Base-by-base conservation (phyloP, 2,329 filamentous ascomycete genomes). In the Elsinoe arachidis region DNA sequence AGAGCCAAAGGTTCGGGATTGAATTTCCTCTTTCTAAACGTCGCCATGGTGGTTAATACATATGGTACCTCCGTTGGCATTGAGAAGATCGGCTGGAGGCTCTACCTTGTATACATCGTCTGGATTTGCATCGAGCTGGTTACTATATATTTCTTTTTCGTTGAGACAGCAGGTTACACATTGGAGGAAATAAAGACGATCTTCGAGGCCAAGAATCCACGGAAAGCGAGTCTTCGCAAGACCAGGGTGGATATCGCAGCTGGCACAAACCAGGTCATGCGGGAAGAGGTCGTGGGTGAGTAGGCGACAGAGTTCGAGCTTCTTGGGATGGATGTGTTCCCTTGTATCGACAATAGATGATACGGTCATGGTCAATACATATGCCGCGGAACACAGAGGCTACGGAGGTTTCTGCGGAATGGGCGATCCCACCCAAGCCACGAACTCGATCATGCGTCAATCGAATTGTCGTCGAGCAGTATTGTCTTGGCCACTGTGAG, bases 131-230 rank as follows among this genome's bases (percentile, higher is more conserved):
- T 68, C 15, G 67, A 71, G 61, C 59, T 68, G 30, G 53, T 61
- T 12, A 64, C 70, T 46, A 68, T 72, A 57, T 68, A 69, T 57
- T 63, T 66, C 54, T 61, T 66, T 59, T 71, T 71, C 60, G 67
- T 72, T 35, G 74, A 76, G 63, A 76, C 72, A 6, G 69, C 71
- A 46, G 64, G 70, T 34, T 66, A 70, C 60, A 76, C 72, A 10
- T 68, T 77, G 19, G 75, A 78, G 62, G 75, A 77, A 63, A 64
- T 78, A 11, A 70, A 71, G 17, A 67, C 69, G 21, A 73, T 77
- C 55, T 77, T 78, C 61, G 67, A 67, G 41, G 67, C 68, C 0
- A 64, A 62, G 47, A 69, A 71, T 26, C 73, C 73, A 0, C 73
- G 75, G 15, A 72, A 73, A 62, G 65, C 68, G 5, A 65, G 63